These are phyloP conservation scores for Solanum infundibuliforme DNA, from an alignment of 257 asterid species.

Conservation along the genomic window DNA sequence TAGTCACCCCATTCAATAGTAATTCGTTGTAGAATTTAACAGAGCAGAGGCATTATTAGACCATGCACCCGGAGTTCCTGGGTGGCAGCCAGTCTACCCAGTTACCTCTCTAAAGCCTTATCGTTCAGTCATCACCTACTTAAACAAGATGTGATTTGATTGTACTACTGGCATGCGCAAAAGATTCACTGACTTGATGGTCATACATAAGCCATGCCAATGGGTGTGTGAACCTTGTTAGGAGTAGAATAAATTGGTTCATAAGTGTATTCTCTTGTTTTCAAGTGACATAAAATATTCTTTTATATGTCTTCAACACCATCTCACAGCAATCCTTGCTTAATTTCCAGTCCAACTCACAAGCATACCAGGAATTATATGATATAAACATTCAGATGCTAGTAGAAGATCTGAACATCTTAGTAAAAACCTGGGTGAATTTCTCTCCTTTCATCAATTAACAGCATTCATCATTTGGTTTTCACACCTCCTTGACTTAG, in stretches of 20 bases:
- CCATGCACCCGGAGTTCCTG: background rate
- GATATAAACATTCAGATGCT: background rate
- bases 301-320: background rate
- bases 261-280: background rate
- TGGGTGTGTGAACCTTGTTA: background rate
- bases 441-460: background rate
- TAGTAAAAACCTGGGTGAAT: background rate
- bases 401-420: background rate
- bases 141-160: background rate
- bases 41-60: background rate
- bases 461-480: background rate
- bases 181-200: background rate
- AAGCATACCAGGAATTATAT: background rate
- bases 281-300: background rate
- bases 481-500: background rate
- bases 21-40: background rate
- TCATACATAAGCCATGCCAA: background rate
- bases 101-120: background rate
- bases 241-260: background rate
- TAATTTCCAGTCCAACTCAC: background rate
- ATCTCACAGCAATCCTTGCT: background rate
- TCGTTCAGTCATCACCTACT: background rate
- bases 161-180: background rate
- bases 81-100: background rate
- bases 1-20: background rate